phyloP scores from a whole-genome alignment of 2,329 filamentous ascomycete genomes.

The Colletotrichum ledebouriae region DNA sequence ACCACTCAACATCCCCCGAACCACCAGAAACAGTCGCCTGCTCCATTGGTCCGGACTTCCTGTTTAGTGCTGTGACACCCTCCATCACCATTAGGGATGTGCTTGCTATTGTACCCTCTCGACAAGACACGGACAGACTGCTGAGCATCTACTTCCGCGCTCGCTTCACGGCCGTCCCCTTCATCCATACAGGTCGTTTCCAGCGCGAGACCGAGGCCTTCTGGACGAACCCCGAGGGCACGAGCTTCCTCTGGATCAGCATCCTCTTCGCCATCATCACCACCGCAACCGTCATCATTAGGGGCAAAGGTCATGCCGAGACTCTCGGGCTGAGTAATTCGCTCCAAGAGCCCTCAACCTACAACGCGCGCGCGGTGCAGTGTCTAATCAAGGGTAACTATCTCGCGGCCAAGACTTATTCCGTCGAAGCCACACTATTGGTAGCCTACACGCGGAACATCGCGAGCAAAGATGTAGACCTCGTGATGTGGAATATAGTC shows the following conservation, averaged over 20 bases:
- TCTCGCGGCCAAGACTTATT: conserved; percentile 58
- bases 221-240: conserved; percentile 56
- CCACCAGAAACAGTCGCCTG: conserved; percentile 38
- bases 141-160: conserved; percentile 56
- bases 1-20: conserved; percentile 3
- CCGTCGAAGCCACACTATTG: conserved; percentile 64
- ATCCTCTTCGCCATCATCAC: conserved; percentile 63
- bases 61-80: conserved; percentile 48
- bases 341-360: conserved; percentile 49
- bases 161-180: conserved; percentile 54
- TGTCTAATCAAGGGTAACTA: conserved; percentile 64
- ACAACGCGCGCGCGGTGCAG: conserved; percentile 55
- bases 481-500: conserved; percentile 62
- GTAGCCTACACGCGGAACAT: conserved; percentile 59
- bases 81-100: conserved; percentile 50
- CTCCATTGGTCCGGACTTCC: conserved; percentile 50
- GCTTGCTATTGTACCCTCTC: conserved; percentile 52
- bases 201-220: conserved; percentile 63
- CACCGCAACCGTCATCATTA: conserved; percentile 55
- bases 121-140: conserved; percentile 53
- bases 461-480: conserved; percentile 57
- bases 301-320: conserved; percentile 48
- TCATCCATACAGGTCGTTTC: conserved; percentile 60
- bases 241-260: conserved; percentile 64
- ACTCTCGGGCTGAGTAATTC: conserved; percentile 45